phyloP scores from a whole-genome alignment of 2,329 filamentous ascomycete species.

The Colletotrichum filicis region DNA sequence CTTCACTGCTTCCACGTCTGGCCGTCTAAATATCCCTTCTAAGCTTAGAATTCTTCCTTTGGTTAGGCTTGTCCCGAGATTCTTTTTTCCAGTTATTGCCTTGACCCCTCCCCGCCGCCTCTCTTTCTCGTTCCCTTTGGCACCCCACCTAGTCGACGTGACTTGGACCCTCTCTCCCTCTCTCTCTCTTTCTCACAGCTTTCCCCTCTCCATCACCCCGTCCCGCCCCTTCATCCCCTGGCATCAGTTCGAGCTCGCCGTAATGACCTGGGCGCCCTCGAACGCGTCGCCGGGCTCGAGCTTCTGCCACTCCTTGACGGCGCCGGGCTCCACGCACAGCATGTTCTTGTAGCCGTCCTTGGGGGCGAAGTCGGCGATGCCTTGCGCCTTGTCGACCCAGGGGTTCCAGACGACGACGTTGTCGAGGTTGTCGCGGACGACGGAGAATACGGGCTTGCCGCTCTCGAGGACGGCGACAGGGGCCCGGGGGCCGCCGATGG shows the following conservation, averaged over 20 bases:
- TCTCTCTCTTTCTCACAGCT: background rate
- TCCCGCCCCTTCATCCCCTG: background rate
- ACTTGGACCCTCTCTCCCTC: background rate
- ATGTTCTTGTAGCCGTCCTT: conserved; percentile 93
- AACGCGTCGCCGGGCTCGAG: conserved; percentile 82
- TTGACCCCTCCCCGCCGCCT: background rate
- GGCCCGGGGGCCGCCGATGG: conserved; percentile 67
- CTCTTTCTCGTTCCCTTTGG: background rate
- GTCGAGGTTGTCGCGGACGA: conserved; percentile 85
- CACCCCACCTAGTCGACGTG: no score
- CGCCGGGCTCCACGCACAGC: conserved; percentile 93
- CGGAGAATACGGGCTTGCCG: conserved; percentile 73
- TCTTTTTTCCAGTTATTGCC: background rate
- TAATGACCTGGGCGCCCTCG: conserved; percentile 70
- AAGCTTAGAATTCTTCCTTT: background rate
- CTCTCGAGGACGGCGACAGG: conserved; percentile 70
- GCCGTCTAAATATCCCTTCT: conserved; percentile 21
- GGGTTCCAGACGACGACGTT: conserved; percentile 98
- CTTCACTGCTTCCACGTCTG: background rate
- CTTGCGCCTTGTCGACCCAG: conserved; percentile 85
- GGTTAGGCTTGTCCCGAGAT: background rate
- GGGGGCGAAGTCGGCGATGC: conserved; percentile 88
- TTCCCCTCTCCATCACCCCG: background rate
- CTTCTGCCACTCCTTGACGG: conserved; percentile 83
- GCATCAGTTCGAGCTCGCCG: conserved; percentile 11